These are phyloP conservation scores for Biscutella laevigata DNA, from an alignment of 441 rosid genomes.

Conservation along the genomic window DNA sequence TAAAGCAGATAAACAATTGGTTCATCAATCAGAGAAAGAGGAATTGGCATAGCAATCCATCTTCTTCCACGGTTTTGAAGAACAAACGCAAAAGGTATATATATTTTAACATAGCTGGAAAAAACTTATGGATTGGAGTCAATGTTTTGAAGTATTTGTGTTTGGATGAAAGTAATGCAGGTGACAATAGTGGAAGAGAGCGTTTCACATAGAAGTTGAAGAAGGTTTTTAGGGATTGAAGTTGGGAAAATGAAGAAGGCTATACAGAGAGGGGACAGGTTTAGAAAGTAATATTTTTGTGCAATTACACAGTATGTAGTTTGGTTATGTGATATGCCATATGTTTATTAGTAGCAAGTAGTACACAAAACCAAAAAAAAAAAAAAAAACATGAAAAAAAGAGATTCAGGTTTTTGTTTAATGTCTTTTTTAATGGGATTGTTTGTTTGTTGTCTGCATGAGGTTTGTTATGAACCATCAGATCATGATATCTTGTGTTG, in stretches of 20 bases:
- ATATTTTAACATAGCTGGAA: neutral
- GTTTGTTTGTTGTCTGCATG: conserved; percentile 16
- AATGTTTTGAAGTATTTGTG: conserved; percentile 7
- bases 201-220: conserved; percentile 52
- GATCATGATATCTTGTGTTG: conserved; percentile 13
- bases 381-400: no score
- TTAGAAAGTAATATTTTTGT: conserved; percentile 25
- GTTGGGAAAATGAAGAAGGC: neutral
- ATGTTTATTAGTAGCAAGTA: conserved; percentile 5
- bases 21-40: conserved; percentile 95
- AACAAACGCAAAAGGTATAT: conserved; percentile 85
- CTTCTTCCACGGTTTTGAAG: conserved; percentile 73
- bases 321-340: conserved; percentile 22
- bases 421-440: neutral
- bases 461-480: conserved; percentile 11
- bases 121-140: conserved; percentile 29
- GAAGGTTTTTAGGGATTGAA: conserved; percentile 15
- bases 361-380: conserved; percentile 17
- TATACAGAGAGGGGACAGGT: conserved; percentile 23
- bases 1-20: conserved; percentile 98
- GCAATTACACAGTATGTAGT: conserved; percentile 24
- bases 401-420: conserved; percentile 18
- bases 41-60: conserved; percentile 94
- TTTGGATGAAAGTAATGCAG: conserved; percentile 77
- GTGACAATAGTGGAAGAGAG: conserved; percentile 56